A percentile compares a stretch with the other conserved stretches of the same genome.
phyloP scores from a whole-genome alignment of 352 stramenopile species.

The Ophiocytium majus region DNA sequence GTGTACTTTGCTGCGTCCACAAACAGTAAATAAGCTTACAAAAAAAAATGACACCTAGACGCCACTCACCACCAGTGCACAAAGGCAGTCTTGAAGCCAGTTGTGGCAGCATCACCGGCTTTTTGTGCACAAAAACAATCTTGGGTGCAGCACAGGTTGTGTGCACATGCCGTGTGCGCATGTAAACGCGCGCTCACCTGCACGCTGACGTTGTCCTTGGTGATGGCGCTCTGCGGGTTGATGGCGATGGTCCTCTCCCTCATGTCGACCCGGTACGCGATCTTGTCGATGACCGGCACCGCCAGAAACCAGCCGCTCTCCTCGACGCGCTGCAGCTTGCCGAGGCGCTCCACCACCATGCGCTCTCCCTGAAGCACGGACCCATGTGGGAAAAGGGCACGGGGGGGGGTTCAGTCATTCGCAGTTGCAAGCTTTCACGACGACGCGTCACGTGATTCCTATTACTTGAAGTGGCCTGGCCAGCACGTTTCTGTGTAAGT shows the following conservation, averaged over 20 bases:
- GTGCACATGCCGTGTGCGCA: too few species aligned
- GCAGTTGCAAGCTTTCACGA: not conserved
- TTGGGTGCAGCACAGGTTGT: too few species aligned
- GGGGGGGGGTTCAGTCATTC: not conserved
- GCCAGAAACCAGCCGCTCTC: constrained; percentile 57
- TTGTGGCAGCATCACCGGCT: too few species aligned
- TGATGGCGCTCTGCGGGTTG: constrained; percentile 58
- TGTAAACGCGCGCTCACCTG: too few species aligned
- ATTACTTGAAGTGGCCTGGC: not conserved
- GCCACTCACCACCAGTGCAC: too few species aligned
- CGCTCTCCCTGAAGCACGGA: constrained; percentile 45
- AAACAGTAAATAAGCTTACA: too few species aligned
- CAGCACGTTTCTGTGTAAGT: not conserved
- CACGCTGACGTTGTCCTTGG: constrained; percentile 62
- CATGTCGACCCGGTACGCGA: constrained; percentile 61
- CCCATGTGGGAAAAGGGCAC: not conserved
- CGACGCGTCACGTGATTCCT: not conserved
- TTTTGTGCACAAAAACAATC: too few species aligned
- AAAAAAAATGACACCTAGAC: too few species aligned
- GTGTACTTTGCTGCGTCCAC: too few species aligned
- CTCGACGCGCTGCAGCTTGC: constrained; percentile 55
- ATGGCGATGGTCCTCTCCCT: constrained; percentile 59
- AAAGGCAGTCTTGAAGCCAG: too few species aligned
- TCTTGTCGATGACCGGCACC: constrained; percentile 60
- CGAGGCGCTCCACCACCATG: constrained; percentile 61